These are phyloP conservation scores for Pythium brassicae DNA, from an alignment of 352 stramenopile genomes.

Conservation along the genomic window DNA sequence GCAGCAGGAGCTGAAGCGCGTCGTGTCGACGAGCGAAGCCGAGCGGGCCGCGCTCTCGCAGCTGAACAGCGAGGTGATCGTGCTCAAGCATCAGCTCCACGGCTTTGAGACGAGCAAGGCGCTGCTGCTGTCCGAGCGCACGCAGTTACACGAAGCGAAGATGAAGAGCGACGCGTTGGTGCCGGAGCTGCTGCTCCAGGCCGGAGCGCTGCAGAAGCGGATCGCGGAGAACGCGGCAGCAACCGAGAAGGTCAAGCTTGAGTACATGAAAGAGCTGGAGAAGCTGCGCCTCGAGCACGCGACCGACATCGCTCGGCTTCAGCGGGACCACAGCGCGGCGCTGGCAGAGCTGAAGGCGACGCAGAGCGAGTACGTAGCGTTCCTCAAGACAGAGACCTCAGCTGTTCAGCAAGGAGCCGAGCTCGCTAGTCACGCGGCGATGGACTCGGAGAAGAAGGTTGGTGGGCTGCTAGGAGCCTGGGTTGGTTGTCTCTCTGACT, in stretches of 20 bases:
- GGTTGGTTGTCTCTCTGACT: neutral
- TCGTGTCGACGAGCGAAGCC: conserved; percentile 26
- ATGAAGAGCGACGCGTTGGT: conserved; percentile 29
- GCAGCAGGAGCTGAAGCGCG: conserved; percentile 39
- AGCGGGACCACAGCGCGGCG: conserved; percentile 32
- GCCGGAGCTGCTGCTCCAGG: conserved; percentile 24
- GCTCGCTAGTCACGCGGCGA: conserved; percentile 20
- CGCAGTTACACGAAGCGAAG: conserved; percentile 30
- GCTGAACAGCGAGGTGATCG: conserved; percentile 43
- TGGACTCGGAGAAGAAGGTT: conserved; percentile 30
- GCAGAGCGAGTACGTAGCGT: conserved; percentile 43
- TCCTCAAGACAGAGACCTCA: conserved; percentile 39
- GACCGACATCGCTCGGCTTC: conserved; percentile 33
- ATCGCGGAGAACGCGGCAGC: conserved; percentile 23
- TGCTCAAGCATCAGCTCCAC: conserved; percentile 51
- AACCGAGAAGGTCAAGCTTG: conserved; percentile 37
- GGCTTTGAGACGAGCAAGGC: conserved; percentile 38
- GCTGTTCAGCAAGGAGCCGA: conserved; percentile 20
- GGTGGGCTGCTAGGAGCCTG: neutral
- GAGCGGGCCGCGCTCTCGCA: conserved; percentile 29
- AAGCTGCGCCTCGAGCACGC: conserved; percentile 34
- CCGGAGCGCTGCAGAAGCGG: conserved; percentile 34
- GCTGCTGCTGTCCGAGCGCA: conserved; percentile 35
- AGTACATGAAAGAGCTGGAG: conserved; percentile 44
- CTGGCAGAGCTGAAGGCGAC: conserved; percentile 39